Evolutionary conservation across 805 yeast species (phyloP), one percentile per base, ranked within the genome.

Genomic region (Candida patagonica): DNA sequence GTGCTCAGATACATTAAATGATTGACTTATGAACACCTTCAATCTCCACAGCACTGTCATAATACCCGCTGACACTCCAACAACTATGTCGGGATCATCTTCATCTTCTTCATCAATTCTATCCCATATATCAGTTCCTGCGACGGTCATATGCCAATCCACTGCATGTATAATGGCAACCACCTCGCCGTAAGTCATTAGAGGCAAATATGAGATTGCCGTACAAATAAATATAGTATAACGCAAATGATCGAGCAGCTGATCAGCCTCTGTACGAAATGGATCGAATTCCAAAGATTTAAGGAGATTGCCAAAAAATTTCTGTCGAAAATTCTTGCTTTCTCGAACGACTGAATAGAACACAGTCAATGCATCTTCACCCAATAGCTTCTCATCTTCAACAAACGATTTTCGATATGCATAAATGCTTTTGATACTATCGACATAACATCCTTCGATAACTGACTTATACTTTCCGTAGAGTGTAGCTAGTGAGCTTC

Each of bases 381-480:
- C 47, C 24, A 66, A 68, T 1, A 38, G 12, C 2, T 26, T 16
- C 12, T 41, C 26, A 5, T 27, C 45, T 22, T 58, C 49, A 3
- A 64, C 42, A 4, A 63, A 44, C 1, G 60, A 33, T 15, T 50
- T 49, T 21, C 53, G 50, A 52, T 74, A 78, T 0, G 57, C 51
- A 2, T 71, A 67, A 0, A 86, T 83, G 19, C 66, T 44, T 39
- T 60, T 70, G 5, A 84, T 52, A 0, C 89, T 92, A 42, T 77
- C 82, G 2, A 67, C 56, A 47, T 83, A 76, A 38, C 76, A 68
- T 5, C 77, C 60, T 35, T 80, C 88, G 17, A 83, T 71, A 52
- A 86, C 65, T 1, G 85, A 72, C 53, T 82, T 89, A 52, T 82
- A 76, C 44, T 77, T 80, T 16, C 72, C 78, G 48, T 71, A 74